phyloP scores from a whole-genome alignment of 805 yeast genomes.

The Brettanomyces nanus region DNA sequence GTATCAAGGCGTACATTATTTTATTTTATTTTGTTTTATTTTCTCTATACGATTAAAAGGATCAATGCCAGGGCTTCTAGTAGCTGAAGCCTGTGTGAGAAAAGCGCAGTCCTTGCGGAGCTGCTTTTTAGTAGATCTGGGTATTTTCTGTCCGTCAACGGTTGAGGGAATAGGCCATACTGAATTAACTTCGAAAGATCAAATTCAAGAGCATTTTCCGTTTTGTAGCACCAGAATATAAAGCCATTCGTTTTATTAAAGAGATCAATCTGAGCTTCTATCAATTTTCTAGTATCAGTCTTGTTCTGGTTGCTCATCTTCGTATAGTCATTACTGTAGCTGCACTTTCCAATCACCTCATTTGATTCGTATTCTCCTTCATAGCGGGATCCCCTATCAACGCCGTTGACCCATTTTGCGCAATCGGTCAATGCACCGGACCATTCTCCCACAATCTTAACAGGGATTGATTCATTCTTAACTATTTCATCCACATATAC shows the following conservation, averaged over 20 bases:
- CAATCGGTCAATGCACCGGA: conserved; percentile 90
- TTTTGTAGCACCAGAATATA: conserved; percentile 67
- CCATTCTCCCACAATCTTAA: conserved; percentile 70
- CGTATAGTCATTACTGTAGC: conserved; percentile 26
- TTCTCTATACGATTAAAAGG: not conserved
- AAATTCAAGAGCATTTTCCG: conserved; percentile 63
- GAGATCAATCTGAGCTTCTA: conserved; percentile 55
- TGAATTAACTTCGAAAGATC: conserved; percentile 45
- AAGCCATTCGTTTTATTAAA: conserved; percentile 44
- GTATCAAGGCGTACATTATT: conserved; percentile 28
- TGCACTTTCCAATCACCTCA: conserved; percentile 38
- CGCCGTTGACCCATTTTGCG: conserved; percentile 83
- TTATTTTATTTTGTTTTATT: conserved; percentile 1
- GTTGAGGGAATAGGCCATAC: conserved; percentile 52
- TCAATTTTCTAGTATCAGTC: conserved; percentile 39
- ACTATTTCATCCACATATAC: conserved; percentile 34
- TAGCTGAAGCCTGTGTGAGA: no score
- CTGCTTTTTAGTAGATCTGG: conserved; percentile 51
- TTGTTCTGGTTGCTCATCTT: conserved; percentile 37
- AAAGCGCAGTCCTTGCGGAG: not conserved
- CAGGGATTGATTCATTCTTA: conserved; percentile 32
- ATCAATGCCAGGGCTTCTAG: no score
- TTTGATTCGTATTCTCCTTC: conserved; percentile 43
- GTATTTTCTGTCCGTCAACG: conserved; percentile 54
- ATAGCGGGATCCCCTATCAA: conserved; percentile 72